Conservation (phyloP, 106 monocot genomes). For the Acorus calamus region DNA sequence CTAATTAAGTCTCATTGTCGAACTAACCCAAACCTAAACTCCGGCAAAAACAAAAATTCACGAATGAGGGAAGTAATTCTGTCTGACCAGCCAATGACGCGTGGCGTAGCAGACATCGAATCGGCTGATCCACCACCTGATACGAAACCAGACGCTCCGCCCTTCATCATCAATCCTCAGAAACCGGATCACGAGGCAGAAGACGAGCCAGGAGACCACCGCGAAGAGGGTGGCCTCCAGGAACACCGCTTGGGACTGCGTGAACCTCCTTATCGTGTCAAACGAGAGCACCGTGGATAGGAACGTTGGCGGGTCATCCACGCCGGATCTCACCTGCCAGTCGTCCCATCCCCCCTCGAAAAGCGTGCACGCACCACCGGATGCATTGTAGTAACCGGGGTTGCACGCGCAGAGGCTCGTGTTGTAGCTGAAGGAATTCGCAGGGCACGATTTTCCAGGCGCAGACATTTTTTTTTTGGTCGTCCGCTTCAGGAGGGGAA, state of each 20-base stretch:
- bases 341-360: slow-evolving; percentile 12
- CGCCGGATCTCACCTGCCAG: slow-evolving; percentile 22
- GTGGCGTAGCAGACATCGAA: slow-evolving; percentile 53
- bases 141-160: slow-evolving; percentile 38
- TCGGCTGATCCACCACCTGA: slow-evolving; percentile 71
- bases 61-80: neutral
- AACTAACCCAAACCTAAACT: neutral
- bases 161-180: slow-evolving; percentile 20
- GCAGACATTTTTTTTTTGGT: too few relatives aligned
- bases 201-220: slow-evolving; percentile 48
- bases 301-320: slow-evolving; percentile 28
- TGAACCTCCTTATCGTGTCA: slow-evolving; percentile 48
- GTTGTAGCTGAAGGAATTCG: slow-evolving; percentile 46
- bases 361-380: slow-evolving; percentile 9
- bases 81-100: slow-evolving; percentile 60
- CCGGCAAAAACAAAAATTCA: neutral
- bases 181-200: slow-evolving; percentile 49
- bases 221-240: slow-evolving; percentile 38
- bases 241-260: slow-evolving; percentile 62
- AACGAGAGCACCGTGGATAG: slow-evolving; percentile 44
- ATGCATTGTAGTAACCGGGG: slow-evolving; percentile 35
- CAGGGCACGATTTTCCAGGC: slow-evolving; percentile 23
- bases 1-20: neutral
- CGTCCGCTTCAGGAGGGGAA: too few relatives aligned
- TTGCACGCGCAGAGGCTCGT: slow-evolving; percentile 45